Base-by-base conservation (phyloP, 345 rosid genomes). In the Eucalyptus decipiens region DNA sequence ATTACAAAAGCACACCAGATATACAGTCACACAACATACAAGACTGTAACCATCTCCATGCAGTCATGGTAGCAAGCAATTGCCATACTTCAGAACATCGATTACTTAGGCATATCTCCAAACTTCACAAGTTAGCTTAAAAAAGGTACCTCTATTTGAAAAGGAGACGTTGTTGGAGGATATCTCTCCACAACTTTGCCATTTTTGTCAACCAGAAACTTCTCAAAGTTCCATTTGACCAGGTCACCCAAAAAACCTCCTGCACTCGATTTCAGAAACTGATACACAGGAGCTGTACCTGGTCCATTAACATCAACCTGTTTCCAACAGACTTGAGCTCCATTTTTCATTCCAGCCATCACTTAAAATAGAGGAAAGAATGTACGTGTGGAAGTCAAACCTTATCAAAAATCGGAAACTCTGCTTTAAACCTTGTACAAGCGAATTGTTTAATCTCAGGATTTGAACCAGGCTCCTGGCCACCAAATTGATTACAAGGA, bases 241-340 rank as follows among this genome's bases (percentile, higher is more conserved):
- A 93, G 90, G 89, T 95, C 99, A 69, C 98, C 97, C 11, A 98
- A 89, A 89, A 95, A 91, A 87, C 99, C 99, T 87, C 98, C 96
- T 15, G 96, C 94, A 86, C 92, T 96, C 5, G 99, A 95, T 94
- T 98, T 98, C 93, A 98, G 88, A 90, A 90, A 97, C 91, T 95
- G 93, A 93, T 97, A 98, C 86, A 98, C 92, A 6, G 99, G 99
- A 32, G 98, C 99, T 37, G 98, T 96, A 85, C 90, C 92, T 37
- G 97, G 94, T 89, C 99, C 99, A 90, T 97, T 98, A 87, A 98
- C 99, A 34, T 98, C 99, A 80, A 98, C 96, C 98, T 98, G 91
- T 91, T 28, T 56, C 49, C 23, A 80, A 21, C 87, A 76, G 51
- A 43, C 56, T 47, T 37, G 88, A 16, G 80, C 48, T 69, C 2